phyloP scores from a whole-genome alignment of 768 basidiomycete species.

The Kwoniella botswanensis region DNA sequence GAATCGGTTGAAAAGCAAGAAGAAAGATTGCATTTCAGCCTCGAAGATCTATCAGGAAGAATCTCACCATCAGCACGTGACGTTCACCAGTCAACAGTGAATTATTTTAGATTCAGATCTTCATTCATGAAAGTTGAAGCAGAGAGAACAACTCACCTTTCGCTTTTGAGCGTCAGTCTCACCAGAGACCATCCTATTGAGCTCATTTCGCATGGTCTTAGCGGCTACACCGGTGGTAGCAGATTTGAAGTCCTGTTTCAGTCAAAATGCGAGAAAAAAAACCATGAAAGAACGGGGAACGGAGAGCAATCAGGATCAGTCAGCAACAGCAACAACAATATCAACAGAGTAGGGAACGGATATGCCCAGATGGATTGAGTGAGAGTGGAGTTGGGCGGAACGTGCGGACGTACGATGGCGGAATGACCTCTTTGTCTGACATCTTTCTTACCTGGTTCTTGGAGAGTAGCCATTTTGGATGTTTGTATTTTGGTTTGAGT shows the following conservation, averaged over 20 bases:
- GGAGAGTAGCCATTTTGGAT: conserved; percentile 44
- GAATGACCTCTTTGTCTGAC: conserved; percentile 52
- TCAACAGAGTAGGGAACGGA: too few species aligned
- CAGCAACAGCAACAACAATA: too few species aligned
- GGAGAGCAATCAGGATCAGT: background rate
- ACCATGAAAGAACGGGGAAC: background rate
- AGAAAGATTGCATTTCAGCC: conserved; percentile 95
- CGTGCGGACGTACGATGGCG: conserved; percentile 44
- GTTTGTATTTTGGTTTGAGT: conserved; percentile 1
- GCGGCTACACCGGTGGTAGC: conserved; percentile 91
- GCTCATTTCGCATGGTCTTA: conserved; percentile 97
- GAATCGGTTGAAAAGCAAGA: conserved; percentile 93
- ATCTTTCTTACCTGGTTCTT: conserved; percentile 34
- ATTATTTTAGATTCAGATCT: background rate
- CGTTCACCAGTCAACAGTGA: background rate
- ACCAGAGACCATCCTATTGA: conserved; percentile 86
- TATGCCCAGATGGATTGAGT: background rate
- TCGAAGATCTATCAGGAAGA: conserved; percentile 74
- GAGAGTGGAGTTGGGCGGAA: background rate
- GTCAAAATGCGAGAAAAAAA: too few species aligned
- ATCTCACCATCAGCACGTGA: background rate
- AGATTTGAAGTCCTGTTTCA: conserved; percentile 78
- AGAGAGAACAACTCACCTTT: conserved; percentile 65
- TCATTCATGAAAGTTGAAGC: too few species aligned
- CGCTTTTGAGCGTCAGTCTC: conserved; percentile 79